phyloP scores from a whole-genome alignment of 345 rosid species.

The Lenwebbia sp. region DNA sequence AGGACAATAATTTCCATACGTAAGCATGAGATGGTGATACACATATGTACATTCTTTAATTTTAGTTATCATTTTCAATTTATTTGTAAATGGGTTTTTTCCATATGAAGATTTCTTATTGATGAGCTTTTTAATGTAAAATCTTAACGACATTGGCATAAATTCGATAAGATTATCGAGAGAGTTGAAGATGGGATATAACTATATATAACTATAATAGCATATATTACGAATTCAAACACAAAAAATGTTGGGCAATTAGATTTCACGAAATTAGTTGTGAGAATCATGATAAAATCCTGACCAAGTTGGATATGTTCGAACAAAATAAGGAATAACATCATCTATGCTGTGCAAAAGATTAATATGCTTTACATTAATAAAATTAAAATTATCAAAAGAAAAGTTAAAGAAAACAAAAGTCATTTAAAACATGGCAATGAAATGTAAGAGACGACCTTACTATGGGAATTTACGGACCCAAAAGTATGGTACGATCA shows the following conservation, averaged over 20 bases:
- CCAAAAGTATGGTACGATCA: background rate
- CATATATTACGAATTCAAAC: too few species aligned
- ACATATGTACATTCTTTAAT: background rate
- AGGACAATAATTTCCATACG: background rate
- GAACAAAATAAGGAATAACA: too few species aligned
- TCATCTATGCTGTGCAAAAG: too few species aligned
- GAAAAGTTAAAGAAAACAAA: too few species aligned
- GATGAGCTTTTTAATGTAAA: background rate
- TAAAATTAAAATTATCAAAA: too few species aligned
- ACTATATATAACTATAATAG: background rate
- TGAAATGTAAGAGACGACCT: background rate
- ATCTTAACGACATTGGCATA: background rate
- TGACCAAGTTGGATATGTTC: background rate
- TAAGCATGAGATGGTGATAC: background rate
- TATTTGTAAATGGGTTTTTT: background rate
- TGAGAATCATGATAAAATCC: background rate
- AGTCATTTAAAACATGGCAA: background rate
- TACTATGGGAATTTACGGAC: background rate
- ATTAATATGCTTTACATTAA: too few species aligned
- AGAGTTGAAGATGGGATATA: background rate
- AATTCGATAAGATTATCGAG: background rate
- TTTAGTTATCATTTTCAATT: background rate
- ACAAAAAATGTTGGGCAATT: background rate
- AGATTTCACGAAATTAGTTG: background rate
- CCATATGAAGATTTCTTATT: background rate